These are phyloP conservation scores for Iodosphaeria phyllophila DNA, from an alignment of 2,329 filamentous ascomycete genomes.

Conservation along the genomic window DNA sequence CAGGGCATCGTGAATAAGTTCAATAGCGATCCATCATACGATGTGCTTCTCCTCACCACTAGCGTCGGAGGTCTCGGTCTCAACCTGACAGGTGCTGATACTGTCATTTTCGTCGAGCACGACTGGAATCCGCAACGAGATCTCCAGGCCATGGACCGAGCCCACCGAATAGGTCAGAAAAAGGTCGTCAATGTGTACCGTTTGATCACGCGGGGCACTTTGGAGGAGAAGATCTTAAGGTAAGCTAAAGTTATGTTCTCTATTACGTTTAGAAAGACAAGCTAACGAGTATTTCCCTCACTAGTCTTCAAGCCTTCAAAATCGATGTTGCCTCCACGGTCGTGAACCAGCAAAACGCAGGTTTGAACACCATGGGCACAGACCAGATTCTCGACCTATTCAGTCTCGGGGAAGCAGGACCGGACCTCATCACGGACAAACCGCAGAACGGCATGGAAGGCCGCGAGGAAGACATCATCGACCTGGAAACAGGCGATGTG, in stretches of 20 bases:
- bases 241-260: constrained; percentile 4
- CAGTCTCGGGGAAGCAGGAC: constrained; percentile 66
- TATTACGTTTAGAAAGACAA: background rate
- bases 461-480: constrained; percentile 72
- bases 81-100: constrained; percentile 92
- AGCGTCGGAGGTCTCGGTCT: constrained; percentile 87
- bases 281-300: constrained; percentile 3
- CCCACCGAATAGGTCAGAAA: constrained; percentile 96
- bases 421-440: constrained; percentile 43
- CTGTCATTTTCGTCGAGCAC: constrained; percentile 97
- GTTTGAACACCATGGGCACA: constrained; percentile 83
- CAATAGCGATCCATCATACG: constrained; percentile 93
- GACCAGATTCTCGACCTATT: constrained; percentile 96
- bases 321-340: constrained; percentile 96
- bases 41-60: constrained; percentile 82
- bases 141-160: constrained; percentile 95
- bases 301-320: constrained; percentile 86
- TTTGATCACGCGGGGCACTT: constrained; percentile 81
- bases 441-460: constrained; percentile 37
- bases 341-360: constrained; percentile 97
- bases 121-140: constrained; percentile 99
- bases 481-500: constrained; percentile 80
- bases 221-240: constrained; percentile 94
- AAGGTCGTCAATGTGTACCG: constrained; percentile 99
- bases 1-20: constrained; percentile 98